Evolutionary conservation across 2,329 filamentous ascomycete genomes (phyloP), one percentile per base, ranked within the genome.

Genomic region (Trichoderma atroviride): DNA sequence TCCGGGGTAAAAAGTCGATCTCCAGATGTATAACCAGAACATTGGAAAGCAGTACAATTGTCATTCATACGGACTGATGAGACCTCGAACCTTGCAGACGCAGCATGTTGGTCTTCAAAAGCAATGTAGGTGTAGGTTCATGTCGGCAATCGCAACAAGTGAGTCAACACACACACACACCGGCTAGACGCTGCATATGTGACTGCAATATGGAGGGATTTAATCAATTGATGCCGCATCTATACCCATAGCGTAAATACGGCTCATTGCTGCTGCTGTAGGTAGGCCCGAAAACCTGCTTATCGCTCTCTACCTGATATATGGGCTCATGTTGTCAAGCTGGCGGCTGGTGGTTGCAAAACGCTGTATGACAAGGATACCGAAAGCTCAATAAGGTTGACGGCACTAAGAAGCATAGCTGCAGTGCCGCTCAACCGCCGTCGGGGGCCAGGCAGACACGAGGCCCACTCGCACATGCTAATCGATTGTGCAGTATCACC

Each of bases 1-100:
- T 64, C 63, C 40, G 63, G 53, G 63, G 63, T 66, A 66, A 55
- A 22, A 11, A 31, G 22, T 50, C 40, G 37, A 50, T 57, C 63
- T 52, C 29, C 35, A 52, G 55, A 59, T 67, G 55, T 29, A 13
- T 22, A 47, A 33, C 27, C 29, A 56, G 40, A n/a, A 43, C 16
- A 43, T n/a, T 43, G 40, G 40, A 43, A 43, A n/a, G 40, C 40
- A n/a, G 19, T 19, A 10, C 40, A 43, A 43, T n/a, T 16, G 33
- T 37, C 50, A 56, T 64, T 52, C 11, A 64, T 37, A 43, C 61
- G 43, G 33, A 2, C 31, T 43, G 50, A 24, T 50, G 13, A 13
- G n/a, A 24, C n/a, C 4, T 19, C 37, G 37, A 13, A 22, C 24
- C 33, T 56, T 56, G 61, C 61, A 64, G 33, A 56, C 50, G 35